Evolutionary conservation across 441 rosid species (phyloP), one percentile per base, ranked within the genome.

Genomic region (Capsella rubella): DNA sequence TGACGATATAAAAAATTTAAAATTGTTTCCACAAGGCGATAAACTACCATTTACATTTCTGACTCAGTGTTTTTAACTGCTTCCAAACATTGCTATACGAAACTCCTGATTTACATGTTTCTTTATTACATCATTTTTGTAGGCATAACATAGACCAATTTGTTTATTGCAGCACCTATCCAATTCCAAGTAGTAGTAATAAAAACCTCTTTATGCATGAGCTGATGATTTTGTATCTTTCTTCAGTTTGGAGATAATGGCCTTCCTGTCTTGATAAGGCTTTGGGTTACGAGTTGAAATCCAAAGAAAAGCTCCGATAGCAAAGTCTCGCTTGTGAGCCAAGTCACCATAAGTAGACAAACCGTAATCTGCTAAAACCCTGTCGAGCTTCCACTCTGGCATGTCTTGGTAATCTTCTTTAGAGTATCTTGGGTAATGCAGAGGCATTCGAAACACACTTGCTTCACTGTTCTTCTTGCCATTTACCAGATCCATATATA

Each of bases 301-400:
- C 89, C 89, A 85, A 2, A 83, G 85, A 72, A 85, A 85, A 49
- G 87, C 84, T 34, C 87, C 89, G 6, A 80, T 80, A 74, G 89
- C 89, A 53, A 82, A 83, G 16, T 80, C 78, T 64, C 85, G 75
- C 81, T 85, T 85, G 45, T 83, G 83, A 60, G 74, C 65, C 70
- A 83, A 69, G 52, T 83, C 79, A 21, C 87, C 85, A 21, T 64
- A 40, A 65, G 78, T 64, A 39, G 83, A 67, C 43, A 85, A 75
- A 16, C 87, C 89, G 27, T 85, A 83, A 62, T 85, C 82, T 21
- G 57, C 78, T 70, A 83, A 81, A 59, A 85, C 51, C 72, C 80
- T 77, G 65, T 85, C 85, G 54, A 83, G 79, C 67, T 82, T 85
- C 86, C 89, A 85, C 70, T 83, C 85, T 0, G 87, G 83, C 89